phyloP scores from a whole-genome alignment of 2,329 filamentous ascomycete genomes.

The Diaporthe citriasiana region DNA sequence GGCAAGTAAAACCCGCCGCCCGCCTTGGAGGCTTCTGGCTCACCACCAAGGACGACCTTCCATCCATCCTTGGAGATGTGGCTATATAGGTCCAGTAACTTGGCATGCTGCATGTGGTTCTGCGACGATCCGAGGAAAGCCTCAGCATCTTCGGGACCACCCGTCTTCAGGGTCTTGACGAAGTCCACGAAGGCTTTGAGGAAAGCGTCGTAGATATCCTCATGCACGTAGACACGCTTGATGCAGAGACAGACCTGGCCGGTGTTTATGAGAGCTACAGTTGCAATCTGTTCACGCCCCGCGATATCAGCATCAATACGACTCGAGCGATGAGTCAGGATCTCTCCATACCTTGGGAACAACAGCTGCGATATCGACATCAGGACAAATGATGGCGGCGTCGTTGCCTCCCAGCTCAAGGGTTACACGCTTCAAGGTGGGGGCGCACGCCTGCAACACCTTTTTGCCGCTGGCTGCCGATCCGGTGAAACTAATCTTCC shows the following conservation, averaged over 20 bases:
- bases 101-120: slow-evolving; percentile 69
- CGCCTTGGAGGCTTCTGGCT: slow-evolving; percentile 45
- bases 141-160: slow-evolving; percentile 44
- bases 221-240: slow-evolving; percentile 69
- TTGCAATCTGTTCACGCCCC: slow-evolving; percentile 53
- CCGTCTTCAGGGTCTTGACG: slow-evolving; percentile 56
- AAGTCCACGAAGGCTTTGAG: slow-evolving; percentile 61
- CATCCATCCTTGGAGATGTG: slow-evolving; percentile 46
- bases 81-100: slow-evolving; percentile 26
- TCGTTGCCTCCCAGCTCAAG: slow-evolving; percentile 64
- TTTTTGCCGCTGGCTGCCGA: slow-evolving; percentile 52
- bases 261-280: slow-evolving; percentile 69
- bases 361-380: slow-evolving; percentile 60
- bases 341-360: slow-evolving; percentile 48
- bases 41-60: slow-evolving; percentile 60
- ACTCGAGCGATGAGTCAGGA: neutral
- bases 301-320: neutral
- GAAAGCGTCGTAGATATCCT: slow-evolving; percentile 65
- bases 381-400: slow-evolving; percentile 60
- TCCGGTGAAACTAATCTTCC: slow-evolving; percentile 62
- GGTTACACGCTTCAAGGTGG: slow-evolving; percentile 61
- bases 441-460: slow-evolving; percentile 58
- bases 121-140: slow-evolving; percentile 68
- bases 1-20: slow-evolving; percentile 68
- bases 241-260: slow-evolving; percentile 69